Conservation (phyloP, 75 land plant genomes). For the Larix kaempferi region DNA sequence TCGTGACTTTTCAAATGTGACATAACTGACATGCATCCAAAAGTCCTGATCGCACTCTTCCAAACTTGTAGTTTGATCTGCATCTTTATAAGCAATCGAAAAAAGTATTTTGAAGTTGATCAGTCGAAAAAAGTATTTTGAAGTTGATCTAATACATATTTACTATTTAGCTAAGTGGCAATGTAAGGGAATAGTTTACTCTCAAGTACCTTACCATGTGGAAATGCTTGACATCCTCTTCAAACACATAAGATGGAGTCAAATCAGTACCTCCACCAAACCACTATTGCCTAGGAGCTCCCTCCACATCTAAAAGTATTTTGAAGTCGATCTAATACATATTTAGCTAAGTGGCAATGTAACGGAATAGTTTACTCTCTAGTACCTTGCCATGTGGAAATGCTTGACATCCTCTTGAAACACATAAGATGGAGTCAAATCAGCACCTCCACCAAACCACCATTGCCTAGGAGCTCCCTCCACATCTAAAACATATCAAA, state of each 20-base stretch:
- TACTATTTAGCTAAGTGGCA: neutral
- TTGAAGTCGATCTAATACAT: neutral
- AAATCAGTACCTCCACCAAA: slow-evolving; percentile 99
- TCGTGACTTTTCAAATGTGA: neutral
- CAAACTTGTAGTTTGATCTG: slow-evolving; percentile 5
- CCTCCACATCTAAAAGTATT: slow-evolving; percentile 92
- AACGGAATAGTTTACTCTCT: neutral
- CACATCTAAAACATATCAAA: slow-evolving; percentile 44
- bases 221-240: slow-evolving; percentile 95
- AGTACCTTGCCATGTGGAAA: slow-evolving; percentile 65
- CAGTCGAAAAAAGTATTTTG: too few species aligned
- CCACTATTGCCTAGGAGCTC: slow-evolving; percentile 99
- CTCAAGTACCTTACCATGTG: slow-evolving; percentile 48
- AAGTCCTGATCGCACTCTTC: neutral
- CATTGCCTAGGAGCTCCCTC: slow-evolving; percentile 95
- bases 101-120: too few species aligned
- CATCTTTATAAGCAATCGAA: neutral
- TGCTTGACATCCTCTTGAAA: slow-evolving; percentile 97
- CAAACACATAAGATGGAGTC: slow-evolving; percentile 94
- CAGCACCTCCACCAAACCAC: slow-evolving; percentile 99
- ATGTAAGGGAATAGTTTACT: too few species aligned
- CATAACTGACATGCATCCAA: neutral
- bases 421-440: slow-evolving; percentile 92
- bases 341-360: neutral
- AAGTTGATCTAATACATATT: neutral